These are phyloP conservation scores for Cordyceps tenuipes DNA, from an alignment of 2,329 filamentous ascomycete species.

Conservation along the genomic window DNA sequence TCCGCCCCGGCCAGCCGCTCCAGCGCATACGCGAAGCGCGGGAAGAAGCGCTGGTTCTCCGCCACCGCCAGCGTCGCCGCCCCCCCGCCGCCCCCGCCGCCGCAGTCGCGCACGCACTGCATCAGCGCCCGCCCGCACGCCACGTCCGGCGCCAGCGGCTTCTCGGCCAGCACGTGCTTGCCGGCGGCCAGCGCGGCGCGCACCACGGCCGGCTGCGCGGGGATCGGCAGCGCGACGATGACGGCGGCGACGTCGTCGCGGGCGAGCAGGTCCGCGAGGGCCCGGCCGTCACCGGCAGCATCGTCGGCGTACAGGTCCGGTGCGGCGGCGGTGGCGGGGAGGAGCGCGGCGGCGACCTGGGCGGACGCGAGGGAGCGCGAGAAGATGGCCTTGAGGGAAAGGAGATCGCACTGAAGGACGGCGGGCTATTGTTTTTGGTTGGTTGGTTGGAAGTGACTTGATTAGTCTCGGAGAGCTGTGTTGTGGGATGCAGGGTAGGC, in stretches of 20 bases:
- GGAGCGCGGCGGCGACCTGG: conserved; percentile 33
- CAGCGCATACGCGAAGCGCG: conserved; percentile 45
- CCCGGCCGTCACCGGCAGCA: conserved; percentile 36
- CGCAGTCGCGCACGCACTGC: conserved; percentile 23
- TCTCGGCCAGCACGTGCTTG: conserved; percentile 64
- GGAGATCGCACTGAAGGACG: conserved; percentile 39
- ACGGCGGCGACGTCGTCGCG: conserved; percentile 47
- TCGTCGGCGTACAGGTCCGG: conserved; percentile 48
- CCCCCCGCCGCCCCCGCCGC: conserved; percentile 13
- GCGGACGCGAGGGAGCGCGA: conserved; percentile 54
- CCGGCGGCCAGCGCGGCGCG: conserved; percentile 51
- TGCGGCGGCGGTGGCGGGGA: conserved; percentile 17
- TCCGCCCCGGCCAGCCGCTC: conserved; percentile 21
- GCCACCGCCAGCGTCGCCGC: conserved; percentile 52
- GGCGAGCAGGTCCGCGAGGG: conserved; percentile 42
- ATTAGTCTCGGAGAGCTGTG: background rate
- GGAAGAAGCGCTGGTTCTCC: conserved; percentile 64
- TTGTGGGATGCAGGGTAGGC: too few species aligned
- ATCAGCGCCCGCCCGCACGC: conserved; percentile 34
- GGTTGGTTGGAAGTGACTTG: conserved; percentile 13
- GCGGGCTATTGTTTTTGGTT: conserved; percentile 41
- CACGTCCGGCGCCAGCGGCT: conserved; percentile 57
- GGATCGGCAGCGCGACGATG: conserved; percentile 55
- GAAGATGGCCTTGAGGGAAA: conserved; percentile 57
- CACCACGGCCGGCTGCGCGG: conserved; percentile 50